Conservation (phyloP, 2,329 filamentous ascomycete species). For the Colletotrichum musae region DNA sequence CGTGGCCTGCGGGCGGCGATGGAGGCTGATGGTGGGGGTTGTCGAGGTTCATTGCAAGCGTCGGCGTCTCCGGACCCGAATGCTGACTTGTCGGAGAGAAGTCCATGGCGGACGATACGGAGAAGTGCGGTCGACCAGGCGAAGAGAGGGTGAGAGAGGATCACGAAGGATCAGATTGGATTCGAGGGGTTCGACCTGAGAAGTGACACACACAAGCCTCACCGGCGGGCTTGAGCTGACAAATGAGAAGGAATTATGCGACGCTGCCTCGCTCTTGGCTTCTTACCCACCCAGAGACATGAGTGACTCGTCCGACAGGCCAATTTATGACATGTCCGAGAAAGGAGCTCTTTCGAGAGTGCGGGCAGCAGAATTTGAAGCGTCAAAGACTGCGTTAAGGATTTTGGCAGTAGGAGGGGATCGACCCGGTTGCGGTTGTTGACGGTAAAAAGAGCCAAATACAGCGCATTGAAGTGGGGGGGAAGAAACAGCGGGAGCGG, state of each 20-base stretch:
- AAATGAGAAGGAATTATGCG: slow-evolving; percentile 24
- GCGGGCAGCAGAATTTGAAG: not conserved
- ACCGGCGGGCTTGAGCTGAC: slow-evolving; percentile 19
- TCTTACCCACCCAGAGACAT: slow-evolving; percentile 24
- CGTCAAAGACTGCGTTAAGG: not conserved
- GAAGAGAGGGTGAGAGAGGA: not conserved
- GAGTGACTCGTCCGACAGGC: not conserved
- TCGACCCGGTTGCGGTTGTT: not conserved
- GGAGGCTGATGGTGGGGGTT: slow-evolving; percentile 36
- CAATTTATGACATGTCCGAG: slow-evolving; percentile 14
- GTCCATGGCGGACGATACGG: not conserved
- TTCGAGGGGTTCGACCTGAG: slow-evolving; percentile 11
- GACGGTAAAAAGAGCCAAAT: not conserved
- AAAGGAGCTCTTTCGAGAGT: not conserved
- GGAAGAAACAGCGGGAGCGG: slow-evolving; percentile 6
- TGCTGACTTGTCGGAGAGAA: slow-evolving; percentile 33
- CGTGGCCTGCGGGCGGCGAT: slow-evolving; percentile 31
- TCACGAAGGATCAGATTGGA: slow-evolving; percentile 21
- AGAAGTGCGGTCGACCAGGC: not conserved
- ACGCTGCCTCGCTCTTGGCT: slow-evolving; percentile 21
- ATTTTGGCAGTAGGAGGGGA: not conserved
- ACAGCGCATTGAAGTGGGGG: slow-evolving; percentile 16
- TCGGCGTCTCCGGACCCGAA: slow-evolving; percentile 32
- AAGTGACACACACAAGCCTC: slow-evolving; percentile 22
- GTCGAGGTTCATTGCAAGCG: slow-evolving; percentile 10